phyloP scores from a whole-genome alignment of 2,329 filamentous ascomycete species.

The Tolypocladium ophioglossoides region DNA sequence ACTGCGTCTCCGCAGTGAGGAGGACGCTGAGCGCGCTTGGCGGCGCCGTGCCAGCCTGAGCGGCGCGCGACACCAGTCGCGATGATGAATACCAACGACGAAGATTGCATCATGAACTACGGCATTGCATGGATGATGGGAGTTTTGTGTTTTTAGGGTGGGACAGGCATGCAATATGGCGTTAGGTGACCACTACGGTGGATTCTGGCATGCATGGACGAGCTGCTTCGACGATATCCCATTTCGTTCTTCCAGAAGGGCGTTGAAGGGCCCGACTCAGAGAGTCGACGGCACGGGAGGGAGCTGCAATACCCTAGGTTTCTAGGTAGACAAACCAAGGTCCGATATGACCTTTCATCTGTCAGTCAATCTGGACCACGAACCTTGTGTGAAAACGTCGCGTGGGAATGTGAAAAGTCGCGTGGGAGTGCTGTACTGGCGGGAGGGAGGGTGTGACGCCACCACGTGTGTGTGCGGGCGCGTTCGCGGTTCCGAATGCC shows the following conservation, averaged over 20 bases:
- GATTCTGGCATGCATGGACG: background rate
- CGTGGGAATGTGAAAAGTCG: background rate
- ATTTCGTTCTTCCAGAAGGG: background rate
- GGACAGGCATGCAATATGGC: background rate
- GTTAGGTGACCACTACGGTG: background rate
- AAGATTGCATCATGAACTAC: background rate
- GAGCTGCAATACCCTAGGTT: background rate
- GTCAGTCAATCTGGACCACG: no score
- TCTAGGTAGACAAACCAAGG: background rate
- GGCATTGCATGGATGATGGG: background rate
- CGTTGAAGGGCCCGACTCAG: background rate
- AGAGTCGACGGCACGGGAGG: background rate
- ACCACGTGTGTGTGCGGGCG: background rate
- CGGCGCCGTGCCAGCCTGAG: background rate
- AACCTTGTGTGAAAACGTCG: background rate
- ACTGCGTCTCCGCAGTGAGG: background rate
- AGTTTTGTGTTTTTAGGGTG: background rate
- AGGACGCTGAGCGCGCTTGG: constrained; percentile 1
- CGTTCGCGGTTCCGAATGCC: background rate
- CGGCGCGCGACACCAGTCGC: background rate
- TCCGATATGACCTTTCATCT: background rate
- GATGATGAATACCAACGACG: background rate
- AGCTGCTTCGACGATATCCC: background rate
- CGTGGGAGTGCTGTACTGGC: no score
- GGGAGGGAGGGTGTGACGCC: background rate